Base-by-base conservation (phyloP, 1,284 basidiomycete genomes). In the Pterulicium gracile region DNA sequence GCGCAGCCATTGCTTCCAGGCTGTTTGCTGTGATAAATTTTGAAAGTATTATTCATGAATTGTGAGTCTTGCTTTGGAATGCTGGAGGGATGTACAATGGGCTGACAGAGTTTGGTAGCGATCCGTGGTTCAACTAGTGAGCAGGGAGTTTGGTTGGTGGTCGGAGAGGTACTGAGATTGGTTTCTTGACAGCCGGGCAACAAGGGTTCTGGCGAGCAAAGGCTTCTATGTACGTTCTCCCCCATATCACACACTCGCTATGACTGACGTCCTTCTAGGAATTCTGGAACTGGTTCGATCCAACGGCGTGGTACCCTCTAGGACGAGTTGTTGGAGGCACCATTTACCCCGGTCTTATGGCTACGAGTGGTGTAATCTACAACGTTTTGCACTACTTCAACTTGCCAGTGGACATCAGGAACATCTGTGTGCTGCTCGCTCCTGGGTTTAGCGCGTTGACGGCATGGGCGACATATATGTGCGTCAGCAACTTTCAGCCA, bases 281-380 rank as follows among this genome's bases (percentile, higher is more conserved):
- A 81, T 98, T 94, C 68, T 98, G 90, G 95, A 98, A 99, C 64
- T 98, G 96, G 96, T 99, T 98, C 63, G 96, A 99, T 66, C 92
- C 94, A 24, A 96, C 96, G 3, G 94, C 94, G 57, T 95, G 91
- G 96, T 98, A 98, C 61, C 96, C 96, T 12, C 81, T 99, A 1
- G 96, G 96, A 42, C 88, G 96, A 59, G 93, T 96, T 43, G 95
- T 98, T 39, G 96, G 96, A 47, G 95, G 95, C 42, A 98, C 96
- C 7, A 88, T 98, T 58, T 99, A 98, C 62, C 96, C 96, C 2
- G 96, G 92, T 54, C 72, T 98, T 41, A 98, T 98, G 95, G 89
- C 90, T 22, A 98, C 96, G 10, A 92, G 89, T 54, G 95, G 94
- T 49, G 81, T 96, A 56, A 98, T 98, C 61, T 95, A 94, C 79